Evolutionary conservation across 306 rosid genomes (phyloP).

Genomic region (Delonix regia): DNA sequence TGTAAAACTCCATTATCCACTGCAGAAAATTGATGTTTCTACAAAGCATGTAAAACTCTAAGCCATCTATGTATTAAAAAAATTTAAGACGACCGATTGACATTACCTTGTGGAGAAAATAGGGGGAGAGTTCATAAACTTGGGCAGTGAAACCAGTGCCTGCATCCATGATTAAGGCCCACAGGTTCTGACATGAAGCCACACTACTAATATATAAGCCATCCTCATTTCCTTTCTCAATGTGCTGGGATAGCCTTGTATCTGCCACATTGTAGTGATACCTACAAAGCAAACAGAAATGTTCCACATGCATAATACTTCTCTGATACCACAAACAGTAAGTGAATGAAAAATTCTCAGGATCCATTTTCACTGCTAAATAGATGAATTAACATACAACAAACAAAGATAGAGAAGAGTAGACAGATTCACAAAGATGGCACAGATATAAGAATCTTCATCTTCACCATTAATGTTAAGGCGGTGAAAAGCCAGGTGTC

Average conservation of each 20-base stretch:
- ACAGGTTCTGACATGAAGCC: slow-evolving; percentile 47
- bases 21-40: background rate
- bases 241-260: slow-evolving; percentile 21
- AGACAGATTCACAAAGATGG: background rate
- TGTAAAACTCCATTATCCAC: background rate
- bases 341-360: background rate
- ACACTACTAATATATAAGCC: slow-evolving; percentile 24
- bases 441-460: background rate
- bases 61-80: background rate
- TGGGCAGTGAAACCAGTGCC: slow-evolving; percentile 13
- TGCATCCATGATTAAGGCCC: slow-evolving; percentile 52
- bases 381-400: background rate
- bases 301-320: background rate
- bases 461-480: background rate
- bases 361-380: background rate
- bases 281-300: background rate
- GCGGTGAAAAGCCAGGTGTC: background rate
- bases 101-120: slow-evolving; percentile 53
- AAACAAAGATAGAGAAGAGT: background rate
- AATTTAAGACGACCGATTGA: background rate
- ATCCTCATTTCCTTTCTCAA: slow-evolving; percentile 28
- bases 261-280: slow-evolving; percentile 25
- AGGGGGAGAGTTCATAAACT: slow-evolving; percentile 33
- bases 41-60: background rate
- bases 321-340: background rate